Conservation (phyloP, 2,329 filamentous ascomycete genomes). For the Epichloe sibirici region DNA sequence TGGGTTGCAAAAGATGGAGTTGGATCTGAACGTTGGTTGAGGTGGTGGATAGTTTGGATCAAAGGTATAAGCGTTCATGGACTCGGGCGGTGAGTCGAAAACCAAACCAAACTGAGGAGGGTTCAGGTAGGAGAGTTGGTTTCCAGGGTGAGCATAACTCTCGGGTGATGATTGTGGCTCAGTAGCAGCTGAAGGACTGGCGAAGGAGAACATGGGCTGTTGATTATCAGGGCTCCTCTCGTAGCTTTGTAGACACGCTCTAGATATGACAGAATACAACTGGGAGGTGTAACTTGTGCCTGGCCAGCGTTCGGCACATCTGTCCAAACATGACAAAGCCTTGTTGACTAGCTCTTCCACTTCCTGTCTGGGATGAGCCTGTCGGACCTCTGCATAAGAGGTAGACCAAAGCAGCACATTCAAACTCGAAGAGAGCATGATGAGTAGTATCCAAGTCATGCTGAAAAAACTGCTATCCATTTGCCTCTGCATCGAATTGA, state of each 20-base stretch:
- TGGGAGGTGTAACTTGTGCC: conserved; percentile 75
- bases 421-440: conserved; percentile 80
- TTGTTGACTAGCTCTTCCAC: conserved; percentile 63
- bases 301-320: conserved; percentile 81
- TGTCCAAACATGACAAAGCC: conserved; percentile 66
- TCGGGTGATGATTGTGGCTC: conserved; percentile 22
- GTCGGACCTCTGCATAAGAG: conserved; percentile 74
- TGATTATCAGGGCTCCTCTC: conserved; percentile 32
- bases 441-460: conserved; percentile 86
- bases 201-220: conserved; percentile 18
- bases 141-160: conserved; percentile 13
- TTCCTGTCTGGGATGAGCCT: conserved; percentile 58
- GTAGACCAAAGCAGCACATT: conserved; percentile 88
- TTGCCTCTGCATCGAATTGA: conserved; percentile 68
- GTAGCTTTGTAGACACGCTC: conserved; percentile 80
- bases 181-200: conserved; percentile 20
- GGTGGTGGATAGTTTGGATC: conserved; percentile 29
- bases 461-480: conserved; percentile 66
- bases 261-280: conserved; percentile 75
- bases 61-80: conserved; percentile 34
- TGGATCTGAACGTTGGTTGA: conserved; percentile 49
- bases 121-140: conserved; percentile 29
- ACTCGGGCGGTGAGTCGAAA: conserved; percentile 43
- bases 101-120: conserved; percentile 47
- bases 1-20: conserved; percentile 53